phyloP scores from a whole-genome alignment of 2,329 filamentous ascomycete species.

The Periglandula ipomoeae region DNA sequence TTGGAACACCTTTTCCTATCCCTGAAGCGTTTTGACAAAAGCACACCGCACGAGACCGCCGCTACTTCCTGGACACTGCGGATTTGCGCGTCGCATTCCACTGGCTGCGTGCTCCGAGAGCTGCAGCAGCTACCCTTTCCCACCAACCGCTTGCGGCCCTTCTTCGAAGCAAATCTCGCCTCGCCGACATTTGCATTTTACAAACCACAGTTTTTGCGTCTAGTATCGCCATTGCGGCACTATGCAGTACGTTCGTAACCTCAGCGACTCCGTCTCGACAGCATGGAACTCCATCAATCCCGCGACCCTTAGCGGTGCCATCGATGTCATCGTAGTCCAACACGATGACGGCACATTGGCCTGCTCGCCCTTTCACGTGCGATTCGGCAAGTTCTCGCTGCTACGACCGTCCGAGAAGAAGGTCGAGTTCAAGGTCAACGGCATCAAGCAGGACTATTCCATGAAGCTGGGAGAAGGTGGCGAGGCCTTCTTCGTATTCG shows the following conservation, averaged over 20 bases:
- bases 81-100: neutral
- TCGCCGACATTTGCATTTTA: neutral
- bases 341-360: constrained; percentile 82
- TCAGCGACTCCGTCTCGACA: constrained; percentile 92
- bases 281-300: constrained; percentile 99
- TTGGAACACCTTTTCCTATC: neutral
- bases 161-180: neutral
- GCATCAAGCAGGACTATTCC: constrained; percentile 79
- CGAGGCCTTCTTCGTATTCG: constrained; percentile 98
- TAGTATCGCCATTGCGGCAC: constrained; percentile 19
- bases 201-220: neutral
- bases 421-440: constrained; percentile 96
- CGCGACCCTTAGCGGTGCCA: constrained; percentile 90
- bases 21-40: neutral
- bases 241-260: constrained; percentile 97
- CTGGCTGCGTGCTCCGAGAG: neutral
- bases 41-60: neutral
- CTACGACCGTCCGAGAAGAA: constrained; percentile 96
- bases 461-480: constrained; percentile 98
- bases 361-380: constrained; percentile 96
- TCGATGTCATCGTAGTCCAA: constrained; percentile 97
- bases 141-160: neutral
- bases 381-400: constrained; percentile 96
- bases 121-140: neutral
- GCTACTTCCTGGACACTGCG: neutral